Evolutionary conservation across 176 grass and related monocot species (phyloP).

Genomic region (Carex cristatella): DNA sequence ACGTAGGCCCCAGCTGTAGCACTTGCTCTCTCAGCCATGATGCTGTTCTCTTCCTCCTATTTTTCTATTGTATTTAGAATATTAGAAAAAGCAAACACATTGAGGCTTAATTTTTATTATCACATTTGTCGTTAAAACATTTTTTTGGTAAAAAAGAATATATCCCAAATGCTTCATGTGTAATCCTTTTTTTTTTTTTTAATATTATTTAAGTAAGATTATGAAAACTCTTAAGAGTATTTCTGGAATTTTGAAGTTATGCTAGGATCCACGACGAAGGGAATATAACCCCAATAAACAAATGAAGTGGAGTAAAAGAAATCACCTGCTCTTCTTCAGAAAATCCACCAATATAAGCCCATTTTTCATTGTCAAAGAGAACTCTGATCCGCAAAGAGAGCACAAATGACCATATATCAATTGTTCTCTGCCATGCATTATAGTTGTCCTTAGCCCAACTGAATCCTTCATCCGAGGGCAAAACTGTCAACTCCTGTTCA

Average conservation of each 20-base stretch:
- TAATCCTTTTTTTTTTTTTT: neutral
- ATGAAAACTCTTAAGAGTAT: neutral
- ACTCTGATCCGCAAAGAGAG: constrained; percentile 64
- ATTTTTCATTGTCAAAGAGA: constrained; percentile 87
- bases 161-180: neutral
- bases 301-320: neutral
- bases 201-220: neutral
- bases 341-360: constrained; percentile 76
- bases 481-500: constrained; percentile 68
- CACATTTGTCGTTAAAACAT: neutral
- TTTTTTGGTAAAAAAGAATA: neutral
- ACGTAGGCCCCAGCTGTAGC: constrained; percentile 87
- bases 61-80: constrained; percentile 49
- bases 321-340: constrained; percentile 80
- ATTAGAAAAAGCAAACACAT: constrained; percentile 13
- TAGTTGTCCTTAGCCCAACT: constrained; percentile 94
- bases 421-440: constrained; percentile 67
- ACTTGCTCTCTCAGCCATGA: constrained; percentile 95
- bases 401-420: constrained; percentile 93
- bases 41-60: constrained; percentile 59
- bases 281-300: neutral
- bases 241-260: neutral
- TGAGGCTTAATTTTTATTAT: neutral
- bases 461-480: constrained; percentile 92
- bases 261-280: neutral